Conservation (phyloP, 192 early-diverging fungal genomes). For the Backusella westeae region DNA sequence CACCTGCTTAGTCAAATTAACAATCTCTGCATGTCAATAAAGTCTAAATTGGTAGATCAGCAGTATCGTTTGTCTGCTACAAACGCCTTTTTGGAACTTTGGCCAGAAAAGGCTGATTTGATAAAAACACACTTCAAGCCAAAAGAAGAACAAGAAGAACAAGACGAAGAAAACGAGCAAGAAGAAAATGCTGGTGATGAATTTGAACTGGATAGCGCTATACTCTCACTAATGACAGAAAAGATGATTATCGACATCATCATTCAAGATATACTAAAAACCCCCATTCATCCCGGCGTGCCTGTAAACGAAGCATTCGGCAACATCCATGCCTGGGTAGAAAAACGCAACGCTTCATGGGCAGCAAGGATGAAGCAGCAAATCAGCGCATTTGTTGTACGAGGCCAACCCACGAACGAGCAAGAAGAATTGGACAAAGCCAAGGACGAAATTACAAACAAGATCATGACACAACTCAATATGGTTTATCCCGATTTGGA, state of each 20-base stretch:
- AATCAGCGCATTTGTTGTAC: conserved; percentile 9
- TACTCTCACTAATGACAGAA: conserved; percentile 29
- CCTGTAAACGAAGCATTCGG: conserved; percentile 22
- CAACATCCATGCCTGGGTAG: conserved; percentile 24
- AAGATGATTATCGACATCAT: conserved; percentile 22
- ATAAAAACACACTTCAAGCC: not conserved
- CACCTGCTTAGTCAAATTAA: conserved; percentile 22
- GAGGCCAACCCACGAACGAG: conserved; percentile 12
- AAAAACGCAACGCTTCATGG: conserved; percentile 11
- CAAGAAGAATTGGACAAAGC: not conserved
- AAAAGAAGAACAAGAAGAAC: too few relatives aligned
- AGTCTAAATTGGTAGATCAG: conserved; percentile 6
- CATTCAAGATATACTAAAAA: conserved; percentile 7
- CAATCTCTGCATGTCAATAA: conserved; percentile 21
- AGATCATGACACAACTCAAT: not conserved
- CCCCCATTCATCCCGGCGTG: conserved; percentile 23
- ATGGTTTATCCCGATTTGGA: not conserved
- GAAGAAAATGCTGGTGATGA: not conserved
- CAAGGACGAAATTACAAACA: not conserved
- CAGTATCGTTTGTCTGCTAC: not conserved
- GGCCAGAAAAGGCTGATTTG: conserved; percentile 10
- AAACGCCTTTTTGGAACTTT: not conserved
- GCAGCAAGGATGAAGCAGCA: conserved; percentile 24
- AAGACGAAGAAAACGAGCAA: not conserved
- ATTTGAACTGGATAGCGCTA: conserved; percentile 2